Conservation (phyloP, 768 basidiomycete species). For the Symmetrospora coprosmae region DNA sequence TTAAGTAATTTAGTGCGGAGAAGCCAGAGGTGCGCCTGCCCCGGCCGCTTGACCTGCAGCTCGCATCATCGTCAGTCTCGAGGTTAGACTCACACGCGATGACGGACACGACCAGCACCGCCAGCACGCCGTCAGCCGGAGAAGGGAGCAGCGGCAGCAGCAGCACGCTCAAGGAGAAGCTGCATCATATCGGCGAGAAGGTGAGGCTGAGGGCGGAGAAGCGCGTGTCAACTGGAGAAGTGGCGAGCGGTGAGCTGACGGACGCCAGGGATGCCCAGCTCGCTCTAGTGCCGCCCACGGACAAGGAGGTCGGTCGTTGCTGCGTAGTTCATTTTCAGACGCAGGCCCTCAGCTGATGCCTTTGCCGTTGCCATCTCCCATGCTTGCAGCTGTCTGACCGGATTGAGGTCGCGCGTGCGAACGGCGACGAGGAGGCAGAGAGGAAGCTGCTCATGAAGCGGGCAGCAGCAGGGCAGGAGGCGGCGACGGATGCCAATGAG, state of each 20-base stretch:
- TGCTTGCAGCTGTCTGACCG: slow-evolving; percentile 5
- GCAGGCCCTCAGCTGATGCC: not conserved
- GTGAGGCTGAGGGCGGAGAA: not conserved
- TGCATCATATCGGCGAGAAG: slow-evolving; percentile 21
- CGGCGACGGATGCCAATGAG: not conserved
- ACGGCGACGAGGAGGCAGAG: slow-evolving; percentile 11
- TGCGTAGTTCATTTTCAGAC: not conserved
- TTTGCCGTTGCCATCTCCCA: too few relatives aligned
- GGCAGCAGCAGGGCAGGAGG: slow-evolving; percentile 3
- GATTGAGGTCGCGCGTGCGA: not conserved
- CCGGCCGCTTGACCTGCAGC: too few relatives aligned
- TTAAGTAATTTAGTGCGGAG: too few relatives aligned
- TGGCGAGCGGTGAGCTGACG: not conserved
- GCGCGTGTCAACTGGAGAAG: not conserved
- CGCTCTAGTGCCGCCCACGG: slow-evolving; percentile 6
- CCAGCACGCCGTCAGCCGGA: too few relatives aligned
- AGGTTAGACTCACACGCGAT: too few relatives aligned
- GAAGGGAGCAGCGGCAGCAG: not conserved
- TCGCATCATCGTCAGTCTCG: too few relatives aligned
- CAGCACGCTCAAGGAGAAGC: slow-evolving; percentile 16
- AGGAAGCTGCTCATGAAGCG: slow-evolving; percentile 5
- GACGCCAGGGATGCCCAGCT: not conserved
- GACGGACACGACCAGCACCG: too few relatives aligned
- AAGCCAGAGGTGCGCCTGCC: too few relatives aligned
- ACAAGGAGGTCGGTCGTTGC: not conserved